phyloP scores from a whole-genome alignment of 2,329 filamentous ascomycete species.

The Tolypocladium pustulatum region DNA sequence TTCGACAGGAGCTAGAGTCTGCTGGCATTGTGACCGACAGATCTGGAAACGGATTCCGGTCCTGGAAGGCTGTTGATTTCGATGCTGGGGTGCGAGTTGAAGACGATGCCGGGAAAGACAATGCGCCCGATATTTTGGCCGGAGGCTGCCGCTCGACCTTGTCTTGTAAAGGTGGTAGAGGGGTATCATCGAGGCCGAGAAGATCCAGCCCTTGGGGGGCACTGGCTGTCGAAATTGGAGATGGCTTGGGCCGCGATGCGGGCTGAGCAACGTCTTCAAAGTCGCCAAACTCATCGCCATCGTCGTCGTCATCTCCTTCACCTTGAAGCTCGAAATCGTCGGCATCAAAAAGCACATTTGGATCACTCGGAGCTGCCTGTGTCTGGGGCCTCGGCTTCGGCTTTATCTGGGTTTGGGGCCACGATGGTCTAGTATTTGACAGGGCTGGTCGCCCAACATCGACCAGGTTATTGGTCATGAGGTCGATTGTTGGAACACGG shows the following conservation, averaged over 20 bases:
- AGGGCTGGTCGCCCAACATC: conserved; percentile 16
- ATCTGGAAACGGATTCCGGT: conserved; percentile 41
- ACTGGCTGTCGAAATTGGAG: conserved; percentile 8
- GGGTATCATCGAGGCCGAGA: conserved; percentile 25
- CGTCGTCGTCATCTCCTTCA: conserved; percentile 34
- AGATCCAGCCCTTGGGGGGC: conserved; percentile 26
- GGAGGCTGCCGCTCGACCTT: conserved; percentile 13
- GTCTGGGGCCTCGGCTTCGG: conserved; percentile 10
- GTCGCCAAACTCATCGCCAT: conserved; percentile 48
- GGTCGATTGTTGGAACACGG: conserved; percentile 41
- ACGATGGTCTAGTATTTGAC: not conserved
- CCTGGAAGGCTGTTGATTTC: conserved; percentile 41
- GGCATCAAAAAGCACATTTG: conserved; percentile 58
- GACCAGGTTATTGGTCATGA: conserved; percentile 42
- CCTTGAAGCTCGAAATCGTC: conserved; percentile 38
- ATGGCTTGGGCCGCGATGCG: conserved; percentile 4
- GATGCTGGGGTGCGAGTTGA: conserved; percentile 32
- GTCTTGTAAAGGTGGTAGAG: conserved; percentile 7
- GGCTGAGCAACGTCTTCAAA: conserved; percentile 37
- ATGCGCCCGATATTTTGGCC: conserved; percentile 18
- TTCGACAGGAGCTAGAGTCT: conserved; percentile 20
- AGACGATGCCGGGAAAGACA: conserved; percentile 16
- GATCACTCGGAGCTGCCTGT: conserved; percentile 19
- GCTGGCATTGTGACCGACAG: conserved; percentile 34
- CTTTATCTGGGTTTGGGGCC: conserved; percentile 3